Percentiles rank a stretch among this genome's conserved stretches.
Conservation (phyloP, 108 stramenopile species). For the Discostella pseudostelligera region DNA sequence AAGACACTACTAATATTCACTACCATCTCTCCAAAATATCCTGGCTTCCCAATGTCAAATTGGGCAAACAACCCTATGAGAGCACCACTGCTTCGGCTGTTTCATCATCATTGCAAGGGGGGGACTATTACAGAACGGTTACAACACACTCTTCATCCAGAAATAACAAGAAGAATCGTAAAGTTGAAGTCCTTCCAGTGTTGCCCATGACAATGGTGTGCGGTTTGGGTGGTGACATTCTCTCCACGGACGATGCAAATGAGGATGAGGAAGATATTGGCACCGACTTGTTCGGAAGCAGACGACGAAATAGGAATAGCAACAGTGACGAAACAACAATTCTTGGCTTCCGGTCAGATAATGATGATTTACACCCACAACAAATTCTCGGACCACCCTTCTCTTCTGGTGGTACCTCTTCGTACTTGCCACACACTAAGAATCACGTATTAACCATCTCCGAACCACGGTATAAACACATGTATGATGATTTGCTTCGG, state of each 20-base stretch:
- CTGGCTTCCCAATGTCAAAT: slow-evolving; percentile 34
- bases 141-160: neutral
- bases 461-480: slow-evolving; percentile 32
- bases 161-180: neutral
- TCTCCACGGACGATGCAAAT: too few relatives aligned
- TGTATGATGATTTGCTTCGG: slow-evolving; percentile 34
- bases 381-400: slow-evolving; percentile 13
- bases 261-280: slow-evolving; percentile 1
- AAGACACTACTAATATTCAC: slow-evolving; percentile 17
- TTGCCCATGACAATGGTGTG: slow-evolving; percentile 37
- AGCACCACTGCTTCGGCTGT: neutral
- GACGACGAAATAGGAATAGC: too few relatives aligned
- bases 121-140: neutral
- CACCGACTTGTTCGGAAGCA: neutral
- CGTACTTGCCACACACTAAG: slow-evolving; percentile 30
- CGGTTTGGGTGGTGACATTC: slow-evolving; percentile 11
- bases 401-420: slow-evolving; percentile 13
- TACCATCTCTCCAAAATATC: slow-evolving; percentile 22
- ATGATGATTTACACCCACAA: too few relatives aligned
- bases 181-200: slow-evolving; percentile 24
- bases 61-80: slow-evolving; percentile 12
- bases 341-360: neutral
- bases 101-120: neutral
- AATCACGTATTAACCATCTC: slow-evolving; percentile 32
- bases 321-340: neutral